A percentile compares a stretch with the other conserved stretches of the same genome.
phyloP scores from a whole-genome alignment of 1,139 yeast species.

The Ogataea hybrid region DNA sequence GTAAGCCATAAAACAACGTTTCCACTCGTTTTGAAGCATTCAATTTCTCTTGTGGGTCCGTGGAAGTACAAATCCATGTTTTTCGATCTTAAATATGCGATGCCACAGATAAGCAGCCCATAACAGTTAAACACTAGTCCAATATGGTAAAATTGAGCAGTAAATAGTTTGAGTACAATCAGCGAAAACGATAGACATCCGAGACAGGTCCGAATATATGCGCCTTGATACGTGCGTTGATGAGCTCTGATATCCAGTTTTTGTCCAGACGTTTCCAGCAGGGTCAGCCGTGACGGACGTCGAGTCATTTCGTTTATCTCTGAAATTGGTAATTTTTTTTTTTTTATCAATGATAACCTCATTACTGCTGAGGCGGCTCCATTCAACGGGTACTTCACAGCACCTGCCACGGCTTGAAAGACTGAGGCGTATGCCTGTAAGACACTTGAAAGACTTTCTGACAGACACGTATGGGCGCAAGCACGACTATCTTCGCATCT shows the following conservation, averaged over 20 bases:
- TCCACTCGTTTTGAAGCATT: conserved; percentile 49
- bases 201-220: conserved; percentile 54
- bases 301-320: conserved; percentile 10
- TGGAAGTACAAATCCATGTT: conserved; percentile 45
- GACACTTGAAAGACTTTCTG: conserved; percentile 41
- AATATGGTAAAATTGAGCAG: conserved; percentile 50
- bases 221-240: conserved; percentile 62
- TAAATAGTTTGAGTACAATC: conserved; percentile 49
- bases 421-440: conserved; percentile 19
- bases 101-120: conserved; percentile 46
- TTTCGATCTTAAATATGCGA: conserved; percentile 46
- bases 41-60: background rate
- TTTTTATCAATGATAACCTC: conserved; percentile 1
- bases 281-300: conserved; percentile 30
- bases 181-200: conserved; percentile 34
- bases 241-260: conserved; percentile 57
- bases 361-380: background rate
- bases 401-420: conserved; percentile 9
- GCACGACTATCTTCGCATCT: conserved; percentile 48
- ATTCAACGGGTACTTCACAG: background rate
- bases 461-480: conserved; percentile 42
- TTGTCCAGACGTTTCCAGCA: conserved; percentile 34
- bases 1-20: conserved; percentile 46
- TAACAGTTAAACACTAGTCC: conserved; percentile 54
- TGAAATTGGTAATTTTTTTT: background rate